Base-by-base conservation (phyloP, 1,139 yeast species). In the Protomyces inouyei region DNA sequence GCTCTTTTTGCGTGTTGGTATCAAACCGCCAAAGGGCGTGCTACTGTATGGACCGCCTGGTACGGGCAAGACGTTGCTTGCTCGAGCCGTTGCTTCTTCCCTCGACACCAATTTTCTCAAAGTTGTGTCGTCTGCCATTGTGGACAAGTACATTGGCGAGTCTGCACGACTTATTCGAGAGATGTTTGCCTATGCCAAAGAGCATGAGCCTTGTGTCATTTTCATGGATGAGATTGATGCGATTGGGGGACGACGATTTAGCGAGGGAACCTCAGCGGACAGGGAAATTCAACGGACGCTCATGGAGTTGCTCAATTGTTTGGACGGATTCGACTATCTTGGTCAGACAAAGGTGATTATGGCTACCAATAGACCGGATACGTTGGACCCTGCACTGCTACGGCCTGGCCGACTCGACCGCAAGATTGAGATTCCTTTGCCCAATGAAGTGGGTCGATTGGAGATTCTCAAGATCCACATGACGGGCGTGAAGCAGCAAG, bases 151-250 rank as follows among this genome's bases (percentile, higher is more conserved):
- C 77, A 95, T 95, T 74, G 99, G 99, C 73, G 99, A 95, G 76
- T 87, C 96, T 32, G 98, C 98, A 0, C 84, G 98, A 73, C 83
- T 95, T 74, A 91, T 95, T 70, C 85, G 99, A 78, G 99, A 95
- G 77, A 93, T 95, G 98, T 95, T 95, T 79, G 88, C 96, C 61
- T 95, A 95, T 76, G 99, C 99, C 61, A 91, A 86, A 75, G 98
- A 93, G 74, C 98, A 95, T 75, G 98, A 89, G 74, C 99, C 99
- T 21, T 95, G 98, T 78, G 93, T 95, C 74, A 95, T 95, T 70
- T 95, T 95, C 75, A 92, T 95, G 97, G 99, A 95, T 79, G 99
- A 95, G 80, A 86, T 95, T 68, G 99, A 95, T 79, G 98, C 99
- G 64, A 95, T 95, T 76, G 99, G 99, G 74, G 98, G 98, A 64